phyloP scores from a whole-genome alignment of 2,329 filamentous ascomycete genomes.

The Periconia sp. region DNA sequence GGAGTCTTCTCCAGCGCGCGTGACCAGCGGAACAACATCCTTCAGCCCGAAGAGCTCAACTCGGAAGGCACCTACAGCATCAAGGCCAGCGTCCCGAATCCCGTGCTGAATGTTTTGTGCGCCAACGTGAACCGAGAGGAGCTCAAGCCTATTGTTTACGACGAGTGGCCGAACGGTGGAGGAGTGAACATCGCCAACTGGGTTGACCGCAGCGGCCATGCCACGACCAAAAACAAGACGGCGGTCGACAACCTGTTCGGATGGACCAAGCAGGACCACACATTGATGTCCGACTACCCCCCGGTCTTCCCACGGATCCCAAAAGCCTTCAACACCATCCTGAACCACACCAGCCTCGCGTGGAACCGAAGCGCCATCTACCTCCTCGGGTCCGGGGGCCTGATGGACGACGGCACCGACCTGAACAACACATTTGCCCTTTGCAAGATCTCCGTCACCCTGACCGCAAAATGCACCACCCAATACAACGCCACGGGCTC shows the following conservation, averaged over 20 bases:
- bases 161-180: constrained; percentile 57
- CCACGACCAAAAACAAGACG: constrained; percentile 42
- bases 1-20: constrained; percentile 67
- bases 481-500: constrained; percentile 40
- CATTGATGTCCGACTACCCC: constrained; percentile 51
- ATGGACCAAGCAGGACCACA: constrained; percentile 62
- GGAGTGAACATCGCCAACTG: constrained; percentile 26
- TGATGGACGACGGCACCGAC: constrained; percentile 19
- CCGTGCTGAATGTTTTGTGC: constrained; percentile 72
- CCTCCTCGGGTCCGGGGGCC: constrained; percentile 53
- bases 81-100: constrained; percentile 69
- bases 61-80: constrained; percentile 71
- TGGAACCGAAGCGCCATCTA: constrained; percentile 62
- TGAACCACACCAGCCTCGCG: constrained; percentile 37
- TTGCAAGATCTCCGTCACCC: constrained; percentile 66
- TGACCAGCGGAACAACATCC: constrained; percentile 63
- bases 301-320: constrained; percentile 55
- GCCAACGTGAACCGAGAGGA: constrained; percentile 64
- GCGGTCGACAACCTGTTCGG: constrained; percentile 70
- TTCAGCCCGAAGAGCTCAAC: constrained; percentile 63
- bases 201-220: constrained; percentile 18
- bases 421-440: constrained; percentile 57
- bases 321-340: constrained; percentile 62
- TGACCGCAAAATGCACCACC: constrained; percentile 69
- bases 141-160: constrained; percentile 66